Evolutionary conservation across 2,329 filamentous ascomycete genomes (phyloP).

Genomic region (Dactylonectria estremocensis): DNA sequence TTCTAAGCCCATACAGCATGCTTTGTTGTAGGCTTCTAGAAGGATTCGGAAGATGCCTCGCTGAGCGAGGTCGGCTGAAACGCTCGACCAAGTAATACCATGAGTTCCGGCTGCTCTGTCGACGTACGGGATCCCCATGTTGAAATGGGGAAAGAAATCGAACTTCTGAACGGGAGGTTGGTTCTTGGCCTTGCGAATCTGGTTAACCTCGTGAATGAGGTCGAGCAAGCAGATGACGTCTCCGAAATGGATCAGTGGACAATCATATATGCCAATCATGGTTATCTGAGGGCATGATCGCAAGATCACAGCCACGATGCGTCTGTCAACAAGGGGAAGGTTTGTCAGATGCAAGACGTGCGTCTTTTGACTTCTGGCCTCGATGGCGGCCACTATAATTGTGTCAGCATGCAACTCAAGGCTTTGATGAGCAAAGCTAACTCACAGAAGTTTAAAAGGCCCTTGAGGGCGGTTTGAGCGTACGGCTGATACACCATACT

Average conservation of each 20-base stretch:
- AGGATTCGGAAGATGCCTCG: constrained; percentile 53
- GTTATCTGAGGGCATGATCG: constrained; percentile 50
- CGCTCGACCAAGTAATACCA: constrained; percentile 50
- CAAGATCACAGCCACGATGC: constrained; percentile 54
- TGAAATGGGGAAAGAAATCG: constrained; percentile 55
- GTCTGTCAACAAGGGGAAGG: constrained; percentile 51
- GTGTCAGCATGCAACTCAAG: constrained; percentile 26
- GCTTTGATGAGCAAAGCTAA: background rate
- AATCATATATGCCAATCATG: constrained; percentile 56
- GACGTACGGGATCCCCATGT: constrained; percentile 46
- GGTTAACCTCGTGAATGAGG: constrained; percentile 55
- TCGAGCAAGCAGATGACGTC: constrained; percentile 54
- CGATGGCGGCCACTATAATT: constrained; percentile 45
- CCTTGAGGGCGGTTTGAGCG: constrained; percentile 29
- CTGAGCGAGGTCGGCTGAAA: constrained; percentile 48
- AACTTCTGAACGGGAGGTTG: constrained; percentile 44
- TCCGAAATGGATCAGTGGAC: constrained; percentile 55
- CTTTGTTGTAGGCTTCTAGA: constrained; percentile 54
- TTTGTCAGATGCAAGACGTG: constrained; percentile 51
- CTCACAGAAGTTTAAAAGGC: constrained; percentile 43
- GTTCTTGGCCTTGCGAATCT: constrained; percentile 28
- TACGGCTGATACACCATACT: constrained; percentile 25
- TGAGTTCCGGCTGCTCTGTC: constrained; percentile 37
- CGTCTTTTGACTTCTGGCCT: constrained; percentile 31
- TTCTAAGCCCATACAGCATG: constrained; percentile 47